phyloP scores from a whole-genome alignment of 2,329 filamentous ascomycete species.

The Epichloe elymi region DNA sequence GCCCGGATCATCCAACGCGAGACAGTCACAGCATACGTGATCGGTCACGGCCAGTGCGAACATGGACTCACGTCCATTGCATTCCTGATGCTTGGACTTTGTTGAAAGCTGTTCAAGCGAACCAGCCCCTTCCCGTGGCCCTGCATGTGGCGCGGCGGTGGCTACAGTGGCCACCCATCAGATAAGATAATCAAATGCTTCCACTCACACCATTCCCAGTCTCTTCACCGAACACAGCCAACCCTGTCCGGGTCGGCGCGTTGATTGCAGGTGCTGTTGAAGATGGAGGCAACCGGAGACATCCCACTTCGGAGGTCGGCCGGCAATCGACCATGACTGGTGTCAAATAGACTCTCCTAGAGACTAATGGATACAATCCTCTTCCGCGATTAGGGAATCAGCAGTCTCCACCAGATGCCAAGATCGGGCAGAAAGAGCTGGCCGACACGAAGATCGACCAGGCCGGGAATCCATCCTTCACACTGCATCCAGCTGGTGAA shows the following conservation, averaged over 20 bases:
- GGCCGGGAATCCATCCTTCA: no score
- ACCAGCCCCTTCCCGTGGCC: no score
- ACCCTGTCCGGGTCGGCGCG: neutral
- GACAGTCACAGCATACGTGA: no score
- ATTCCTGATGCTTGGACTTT: no score
- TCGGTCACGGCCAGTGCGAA: no score
- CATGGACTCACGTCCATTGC: no score
- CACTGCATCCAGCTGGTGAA: no score
- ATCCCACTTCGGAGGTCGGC: neutral
- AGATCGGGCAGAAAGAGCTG: neutral
- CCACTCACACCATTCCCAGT: no score
- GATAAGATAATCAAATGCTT: slow-evolving; percentile 3
- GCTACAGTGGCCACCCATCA: neutral
- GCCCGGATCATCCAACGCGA: no score
- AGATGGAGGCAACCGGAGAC: neutral
- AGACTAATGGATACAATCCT: neutral
- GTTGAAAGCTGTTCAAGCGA: no score
- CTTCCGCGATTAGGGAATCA: neutral
- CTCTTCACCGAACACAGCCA: no score
- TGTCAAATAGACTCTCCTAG: neutral
- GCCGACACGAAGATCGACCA: neutral
- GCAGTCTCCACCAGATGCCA: neutral
- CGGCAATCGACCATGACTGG: neutral
- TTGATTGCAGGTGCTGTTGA: neutral
- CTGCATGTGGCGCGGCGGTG: neutral